Conservation (phyloP, 768 basidiomycete genomes). For the Asterophora parasitica region DNA sequence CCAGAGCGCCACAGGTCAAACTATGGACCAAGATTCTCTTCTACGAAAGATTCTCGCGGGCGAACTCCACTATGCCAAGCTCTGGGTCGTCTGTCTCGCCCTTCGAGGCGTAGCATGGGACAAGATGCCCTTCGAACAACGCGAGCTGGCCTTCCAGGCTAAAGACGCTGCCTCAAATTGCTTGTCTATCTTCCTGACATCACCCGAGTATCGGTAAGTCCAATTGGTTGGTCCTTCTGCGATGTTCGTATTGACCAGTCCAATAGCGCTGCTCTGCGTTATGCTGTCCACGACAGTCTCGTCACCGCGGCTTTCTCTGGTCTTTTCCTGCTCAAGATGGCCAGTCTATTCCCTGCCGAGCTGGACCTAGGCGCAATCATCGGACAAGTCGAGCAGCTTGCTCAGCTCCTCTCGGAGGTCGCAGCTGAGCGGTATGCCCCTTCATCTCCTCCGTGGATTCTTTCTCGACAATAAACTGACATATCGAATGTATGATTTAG, state of each 20-base stretch:
- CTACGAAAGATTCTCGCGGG: constrained; percentile 84
- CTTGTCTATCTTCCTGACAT: constrained; percentile 77
- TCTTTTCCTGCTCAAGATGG: constrained; percentile 91
- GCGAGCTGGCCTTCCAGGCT: constrained; percentile 91
- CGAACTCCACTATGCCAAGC: constrained; percentile 88
- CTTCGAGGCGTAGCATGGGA: constrained; percentile 92
- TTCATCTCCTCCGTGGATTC: neutral
- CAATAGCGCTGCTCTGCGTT: constrained; percentile 76
- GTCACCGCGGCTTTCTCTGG: constrained; percentile 91
- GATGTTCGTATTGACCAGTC: constrained; percentile 1
- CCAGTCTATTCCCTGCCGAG: constrained; percentile 84
- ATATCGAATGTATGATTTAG: constrained; percentile 29
- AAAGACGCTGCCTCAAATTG: constrained; percentile 90
- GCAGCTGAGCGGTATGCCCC: constrained; percentile 76
- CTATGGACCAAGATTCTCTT: constrained; percentile 82
- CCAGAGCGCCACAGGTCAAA: constrained; percentile 37
- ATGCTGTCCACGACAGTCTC: constrained; percentile 90
- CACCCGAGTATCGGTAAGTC: constrained; percentile 77
- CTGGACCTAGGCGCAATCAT: constrained; percentile 74
- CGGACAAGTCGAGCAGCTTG: constrained; percentile 84
- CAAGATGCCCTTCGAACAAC: constrained; percentile 93
- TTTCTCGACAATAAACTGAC: neutral
- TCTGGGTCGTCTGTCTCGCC: constrained; percentile 93
- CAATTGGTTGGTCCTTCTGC: constrained; percentile 13
- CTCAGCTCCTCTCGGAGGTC: constrained; percentile 86